A percentile compares a stretch with the other conserved stretches of the same genome.
Evolutionary conservation across 208 protist species (phyloP).

Genomic region (Angomonas ambiguus): DNA sequence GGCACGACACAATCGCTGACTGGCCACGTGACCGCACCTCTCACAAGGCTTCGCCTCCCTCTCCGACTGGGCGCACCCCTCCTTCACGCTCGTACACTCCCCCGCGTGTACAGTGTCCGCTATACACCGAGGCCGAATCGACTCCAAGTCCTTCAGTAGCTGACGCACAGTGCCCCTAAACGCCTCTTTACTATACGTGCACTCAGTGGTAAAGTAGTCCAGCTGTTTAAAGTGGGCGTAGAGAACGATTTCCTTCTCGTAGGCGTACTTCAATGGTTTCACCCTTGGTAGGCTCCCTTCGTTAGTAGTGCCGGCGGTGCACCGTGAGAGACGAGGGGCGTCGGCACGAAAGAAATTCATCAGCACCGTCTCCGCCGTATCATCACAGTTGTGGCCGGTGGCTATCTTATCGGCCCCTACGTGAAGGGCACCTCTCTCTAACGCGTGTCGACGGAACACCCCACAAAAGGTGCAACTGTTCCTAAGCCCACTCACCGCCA

Average conservation of each 20-base stretch:
- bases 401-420: constrained; percentile 92
- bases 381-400: constrained; percentile 98
- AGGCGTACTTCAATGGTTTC: constrained; percentile 97
- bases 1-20: constrained; percentile 89
- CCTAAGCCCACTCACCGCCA: constrained; percentile 85
- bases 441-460: constrained; percentile 95
- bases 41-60: constrained; percentile 60
- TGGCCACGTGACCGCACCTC: constrained; percentile 90
- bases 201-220: constrained; percentile 98
- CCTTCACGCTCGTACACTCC: constrained; percentile 73
- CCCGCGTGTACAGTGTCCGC: constrained; percentile 89
- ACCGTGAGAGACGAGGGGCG: constrained; percentile 89
- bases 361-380: constrained; percentile 97
- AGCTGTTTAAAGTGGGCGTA: constrained; percentile 97
- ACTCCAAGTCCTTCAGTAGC: constrained; percentile 94
- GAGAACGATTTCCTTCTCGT: constrained; percentile 98
- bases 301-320: constrained; percentile 44
- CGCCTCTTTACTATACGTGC: constrained; percentile 95
- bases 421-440: constrained; percentile 92
- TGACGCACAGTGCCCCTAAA: constrained; percentile 93
- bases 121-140: constrained; percentile 86
- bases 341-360: constrained; percentile 97
- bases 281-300: constrained; percentile 62
- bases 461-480: constrained; percentile 98
- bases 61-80: constrained; percentile 28